These are phyloP conservation scores for Mallotus repandus DNA, from an alignment of 441 rosid genomes.

Conservation along the genomic window DNA sequence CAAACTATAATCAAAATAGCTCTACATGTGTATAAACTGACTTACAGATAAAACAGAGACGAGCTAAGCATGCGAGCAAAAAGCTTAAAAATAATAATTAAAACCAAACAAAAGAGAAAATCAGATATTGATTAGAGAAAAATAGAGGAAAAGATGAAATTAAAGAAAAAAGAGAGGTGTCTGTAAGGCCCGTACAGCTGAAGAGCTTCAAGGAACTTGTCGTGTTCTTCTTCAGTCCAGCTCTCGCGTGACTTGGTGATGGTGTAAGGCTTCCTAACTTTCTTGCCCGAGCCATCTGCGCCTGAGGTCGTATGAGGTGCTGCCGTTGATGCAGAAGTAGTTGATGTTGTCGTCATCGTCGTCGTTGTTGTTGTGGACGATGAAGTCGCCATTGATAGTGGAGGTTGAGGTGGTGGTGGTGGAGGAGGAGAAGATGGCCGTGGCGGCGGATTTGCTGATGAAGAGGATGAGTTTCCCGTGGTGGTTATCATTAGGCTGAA, in stretches of 20 bases:
- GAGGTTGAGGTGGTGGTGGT: neutral
- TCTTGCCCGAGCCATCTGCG: slow-evolving; percentile 39
- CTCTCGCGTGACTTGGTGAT: slow-evolving; percentile 91
- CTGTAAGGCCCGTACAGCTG: slow-evolving; percentile 51
- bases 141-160: too few relatives aligned
- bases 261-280: slow-evolving; percentile 86
- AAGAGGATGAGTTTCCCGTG: slow-evolving; percentile 32
- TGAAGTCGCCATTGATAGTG: slow-evolving; percentile 27
- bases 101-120: too few relatives aligned
- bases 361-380: slow-evolving; percentile 20
- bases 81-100: too few relatives aligned
- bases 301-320: slow-evolving; percentile 21
- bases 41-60: too few relatives aligned
- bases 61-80: too few relatives aligned
- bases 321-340: slow-evolving; percentile 27
- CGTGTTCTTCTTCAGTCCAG: slow-evolving; percentile 96
- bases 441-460: slow-evolving; percentile 12
- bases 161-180: too few relatives aligned
- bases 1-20: too few relatives aligned
- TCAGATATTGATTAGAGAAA: too few relatives aligned
- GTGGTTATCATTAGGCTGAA: neutral
- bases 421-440: slow-evolving; percentile 25
- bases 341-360: slow-evolving; percentile 12
- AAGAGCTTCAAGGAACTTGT: slow-evolving; percentile 91
- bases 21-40: too few relatives aligned